A percentile compares a stretch with the other conserved stretches of the same genome.
These are phyloP conservation scores for Aphanomyces invadans DNA, from an alignment of 352 stramenopile genomes.

Conservation along the genomic window DNA sequence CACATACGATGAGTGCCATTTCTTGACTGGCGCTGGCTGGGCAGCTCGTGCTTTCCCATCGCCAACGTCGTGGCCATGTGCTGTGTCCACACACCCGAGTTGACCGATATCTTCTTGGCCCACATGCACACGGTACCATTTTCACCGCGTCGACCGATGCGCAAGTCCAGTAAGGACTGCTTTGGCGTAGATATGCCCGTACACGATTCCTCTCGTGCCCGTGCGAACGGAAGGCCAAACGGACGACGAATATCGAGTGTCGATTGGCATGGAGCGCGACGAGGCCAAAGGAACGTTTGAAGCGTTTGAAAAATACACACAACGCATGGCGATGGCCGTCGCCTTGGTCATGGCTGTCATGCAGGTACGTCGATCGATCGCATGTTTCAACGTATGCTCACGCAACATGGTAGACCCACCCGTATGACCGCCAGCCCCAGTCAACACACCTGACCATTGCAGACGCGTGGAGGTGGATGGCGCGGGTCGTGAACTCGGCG, in stretches of 20 bases:
- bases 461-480: constrained; percentile 10
- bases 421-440: constrained; percentile 2
- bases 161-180: background rate
- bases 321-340: constrained; percentile 13
- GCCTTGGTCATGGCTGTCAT: background rate
- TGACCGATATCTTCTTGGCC: constrained; percentile 17
- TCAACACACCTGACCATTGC: background rate
- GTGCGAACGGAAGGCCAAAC: background rate
- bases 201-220: background rate
- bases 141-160: background rate
- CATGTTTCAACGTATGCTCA: background rate
- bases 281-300: background rate
- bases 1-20: too few species aligned
- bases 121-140: constrained; percentile 6
- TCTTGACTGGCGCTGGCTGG: background rate
- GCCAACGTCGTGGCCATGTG: constrained; percentile 12
- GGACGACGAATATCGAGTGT: background rate
- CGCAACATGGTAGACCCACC: background rate
- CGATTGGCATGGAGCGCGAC: constrained; percentile 7
- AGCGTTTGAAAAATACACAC: background rate
- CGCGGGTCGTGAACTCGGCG: background rate
- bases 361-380: constrained; percentile 9
- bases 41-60: constrained; percentile 14
- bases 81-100: constrained; percentile 9
- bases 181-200: constrained; percentile 2